These are phyloP conservation scores for Colletotrichum siamense DNA, from an alignment of 2,329 filamentous ascomycete species.

Conservation along the genomic window DNA sequence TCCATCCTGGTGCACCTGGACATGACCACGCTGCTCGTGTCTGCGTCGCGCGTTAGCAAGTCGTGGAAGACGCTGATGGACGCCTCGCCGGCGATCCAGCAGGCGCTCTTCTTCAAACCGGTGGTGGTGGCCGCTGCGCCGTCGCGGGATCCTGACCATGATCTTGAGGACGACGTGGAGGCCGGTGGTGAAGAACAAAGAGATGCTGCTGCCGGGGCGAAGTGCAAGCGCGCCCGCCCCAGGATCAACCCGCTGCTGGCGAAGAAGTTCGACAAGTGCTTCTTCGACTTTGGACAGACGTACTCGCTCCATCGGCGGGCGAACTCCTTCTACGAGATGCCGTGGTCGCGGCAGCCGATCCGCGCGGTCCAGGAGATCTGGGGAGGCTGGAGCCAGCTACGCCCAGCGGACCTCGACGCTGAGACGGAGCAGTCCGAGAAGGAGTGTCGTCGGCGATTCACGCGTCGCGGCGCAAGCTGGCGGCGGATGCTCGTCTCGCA, in stretches of 20 bases:
- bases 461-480: constrained; percentile 24
- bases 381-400: constrained; percentile 4
- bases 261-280: constrained; percentile 13
- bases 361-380: neutral
- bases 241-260: constrained; percentile 14
- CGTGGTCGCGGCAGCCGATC: neutral
- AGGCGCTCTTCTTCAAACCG: constrained; percentile 12
- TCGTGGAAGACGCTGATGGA: constrained; percentile 23
- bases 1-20: constrained; percentile 29
- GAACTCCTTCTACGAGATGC: constrained; percentile 18
- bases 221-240: neutral
- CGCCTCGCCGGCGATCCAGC: neutral
- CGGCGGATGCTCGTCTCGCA: constrained; percentile 27
- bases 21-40: constrained; percentile 30
- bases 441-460: neutral
- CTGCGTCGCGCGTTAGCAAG: constrained; percentile 27
- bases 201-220: neutral
- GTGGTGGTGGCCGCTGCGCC: neutral
- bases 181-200: neutral
- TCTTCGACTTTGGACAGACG: constrained; percentile 18
- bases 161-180: neutral
- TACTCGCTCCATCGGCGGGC: constrained; percentile 6
- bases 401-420: neutral
- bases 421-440: neutral
- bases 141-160: neutral